Percentiles rank a stretch among this genome's conserved stretches.
These are phyloP conservation scores for Spergularia marina DNA, from an alignment of 148 eudicot genomes.

Conservation along the genomic window DNA sequence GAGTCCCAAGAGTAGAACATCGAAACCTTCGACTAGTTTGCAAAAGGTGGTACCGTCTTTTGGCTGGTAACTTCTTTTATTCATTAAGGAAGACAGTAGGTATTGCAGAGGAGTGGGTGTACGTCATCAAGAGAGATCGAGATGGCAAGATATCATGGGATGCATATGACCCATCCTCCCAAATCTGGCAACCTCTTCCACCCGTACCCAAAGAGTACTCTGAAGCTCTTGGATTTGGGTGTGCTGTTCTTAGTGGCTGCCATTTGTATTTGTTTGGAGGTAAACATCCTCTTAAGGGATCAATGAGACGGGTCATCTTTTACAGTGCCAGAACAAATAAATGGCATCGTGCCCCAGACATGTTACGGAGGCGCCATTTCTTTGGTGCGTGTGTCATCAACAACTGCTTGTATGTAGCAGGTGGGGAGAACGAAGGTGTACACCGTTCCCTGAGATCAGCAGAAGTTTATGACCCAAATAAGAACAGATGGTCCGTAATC, in stretches of 20 bases:
- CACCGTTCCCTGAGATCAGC: conserved; percentile 75
- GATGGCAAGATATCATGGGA: conserved; percentile 87
- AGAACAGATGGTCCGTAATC: conserved; percentile 75
- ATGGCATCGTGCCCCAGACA: conserved; percentile 97
- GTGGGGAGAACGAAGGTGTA: conserved; percentile 80
- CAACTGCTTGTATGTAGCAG: conserved; percentile 90
- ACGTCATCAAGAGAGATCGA: conserved; percentile 73
- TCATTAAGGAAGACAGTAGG: conserved; percentile 61
- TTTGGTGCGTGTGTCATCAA: conserved; percentile 90
- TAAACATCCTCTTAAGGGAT: conserved; percentile 85
- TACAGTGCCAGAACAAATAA: conserved; percentile 89
- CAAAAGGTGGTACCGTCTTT: conserved; percentile 89
- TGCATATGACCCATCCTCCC: conserved; percentile 75
- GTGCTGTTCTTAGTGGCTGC: conserved; percentile 91
- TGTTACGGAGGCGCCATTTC: conserved; percentile 79
- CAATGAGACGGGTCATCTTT: conserved; percentile 89
- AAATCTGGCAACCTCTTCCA: conserved; percentile 86
- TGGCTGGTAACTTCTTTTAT: conserved; percentile 79
- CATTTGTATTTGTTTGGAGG: conserved; percentile 91
- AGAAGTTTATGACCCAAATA: conserved; percentile 83
- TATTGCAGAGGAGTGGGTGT: conserved; percentile 85
- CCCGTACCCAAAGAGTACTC: conserved; percentile 89
- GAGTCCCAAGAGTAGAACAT: conserved; percentile 79
- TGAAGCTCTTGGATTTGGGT: conserved; percentile 78
- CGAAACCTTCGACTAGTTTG: conserved; percentile 73